Evolutionary conservation across 192 early-diverging fungal species (phyloP).

Genomic region (Backusella luteola): DNA sequence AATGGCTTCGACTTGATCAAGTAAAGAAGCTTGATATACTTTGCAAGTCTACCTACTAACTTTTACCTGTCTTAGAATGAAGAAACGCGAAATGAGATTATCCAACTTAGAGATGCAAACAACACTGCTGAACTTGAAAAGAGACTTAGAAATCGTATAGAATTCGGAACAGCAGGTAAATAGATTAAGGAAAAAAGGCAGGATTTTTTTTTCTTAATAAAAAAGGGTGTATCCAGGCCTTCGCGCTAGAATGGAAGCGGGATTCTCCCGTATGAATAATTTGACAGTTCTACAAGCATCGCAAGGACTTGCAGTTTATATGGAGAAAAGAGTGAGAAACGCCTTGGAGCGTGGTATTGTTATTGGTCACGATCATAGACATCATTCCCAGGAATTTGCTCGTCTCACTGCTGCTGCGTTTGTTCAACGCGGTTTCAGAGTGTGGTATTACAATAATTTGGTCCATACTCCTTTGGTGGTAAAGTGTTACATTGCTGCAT

Average conservation of each 20-base stretch:
- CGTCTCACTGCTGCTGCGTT: conserved; percentile 82
- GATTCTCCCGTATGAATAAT: conserved; percentile 91
- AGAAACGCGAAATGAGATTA: conserved; percentile 60
- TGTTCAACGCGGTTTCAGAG: conserved; percentile 71
- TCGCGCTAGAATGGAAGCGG: conserved; percentile 91
- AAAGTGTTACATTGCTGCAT: background rate
- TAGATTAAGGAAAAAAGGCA: background rate
- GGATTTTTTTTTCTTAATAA: background rate
- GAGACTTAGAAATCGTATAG: conserved; percentile 61
- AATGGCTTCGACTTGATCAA: conserved; percentile 59
- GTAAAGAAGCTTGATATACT: conserved; percentile 21
- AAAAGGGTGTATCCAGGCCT: conserved; percentile 51
- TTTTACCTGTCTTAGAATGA: conserved; percentile 47
- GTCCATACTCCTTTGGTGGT: conserved; percentile 86
- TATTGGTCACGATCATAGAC: conserved; percentile 93
- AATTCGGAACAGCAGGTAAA: conserved; percentile 84
- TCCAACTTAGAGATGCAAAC: conserved; percentile 42
- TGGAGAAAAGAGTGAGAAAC: conserved; percentile 53
- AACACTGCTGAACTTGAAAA: conserved; percentile 51
- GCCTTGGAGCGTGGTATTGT: conserved; percentile 78
- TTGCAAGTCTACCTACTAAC: background rate
- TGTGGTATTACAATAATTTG: conserved; percentile 69
- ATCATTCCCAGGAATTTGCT: conserved; percentile 82
- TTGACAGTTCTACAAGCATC: conserved; percentile 91
- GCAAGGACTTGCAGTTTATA: conserved; percentile 79